Percentiles rank a stretch among this genome's conserved stretches.
Conservation (phyloP, 768 basidiomycete species). For the Podaxis sp. region DNA sequence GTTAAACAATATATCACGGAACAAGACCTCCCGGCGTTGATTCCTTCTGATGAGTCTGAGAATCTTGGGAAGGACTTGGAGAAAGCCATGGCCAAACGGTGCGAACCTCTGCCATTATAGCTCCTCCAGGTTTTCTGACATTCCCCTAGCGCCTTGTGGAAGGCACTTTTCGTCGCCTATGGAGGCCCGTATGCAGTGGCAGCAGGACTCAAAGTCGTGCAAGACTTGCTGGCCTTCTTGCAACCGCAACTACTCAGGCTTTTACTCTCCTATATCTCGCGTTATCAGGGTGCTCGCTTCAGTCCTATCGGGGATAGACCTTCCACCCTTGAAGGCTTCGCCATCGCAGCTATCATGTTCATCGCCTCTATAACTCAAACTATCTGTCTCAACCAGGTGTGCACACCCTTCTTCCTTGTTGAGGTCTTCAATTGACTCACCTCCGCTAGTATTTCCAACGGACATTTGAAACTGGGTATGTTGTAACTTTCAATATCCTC, state of each 20-base stretch:
- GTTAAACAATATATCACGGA: constrained; percentile 70
- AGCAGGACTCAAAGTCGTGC: constrained; percentile 64
- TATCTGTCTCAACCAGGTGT: constrained; percentile 74
- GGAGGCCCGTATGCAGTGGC: constrained; percentile 74
- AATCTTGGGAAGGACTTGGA: constrained; percentile 65
- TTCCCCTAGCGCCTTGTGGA: constrained; percentile 60
- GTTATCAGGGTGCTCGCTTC: constrained; percentile 60
- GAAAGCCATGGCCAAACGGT: constrained; percentile 62
- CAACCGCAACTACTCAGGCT: constrained; percentile 87
- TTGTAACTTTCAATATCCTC: neutral
- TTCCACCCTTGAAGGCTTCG: constrained; percentile 64
- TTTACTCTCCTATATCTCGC: constrained; percentile 78
- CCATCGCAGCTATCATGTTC: constrained; percentile 81
- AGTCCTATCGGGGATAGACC: constrained; percentile 28
- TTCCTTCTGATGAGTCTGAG: constrained; percentile 65
- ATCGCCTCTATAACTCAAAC: constrained; percentile 77
- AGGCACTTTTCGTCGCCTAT: constrained; percentile 74
- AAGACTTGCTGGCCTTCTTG: constrained; percentile 79
- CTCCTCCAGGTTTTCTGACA: neutral
- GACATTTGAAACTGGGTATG: constrained; percentile 68
- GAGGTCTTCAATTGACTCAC: neutral
- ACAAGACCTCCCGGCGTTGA: constrained; percentile 78
- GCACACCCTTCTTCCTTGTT: constrained; percentile 1
- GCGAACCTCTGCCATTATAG: constrained; percentile 24
- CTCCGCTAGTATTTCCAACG: constrained; percentile 76